Evolutionary conservation across 306 rosid species (phyloP), one percentile per base, ranked within the genome.

Genomic region (Argentina anserina): DNA sequence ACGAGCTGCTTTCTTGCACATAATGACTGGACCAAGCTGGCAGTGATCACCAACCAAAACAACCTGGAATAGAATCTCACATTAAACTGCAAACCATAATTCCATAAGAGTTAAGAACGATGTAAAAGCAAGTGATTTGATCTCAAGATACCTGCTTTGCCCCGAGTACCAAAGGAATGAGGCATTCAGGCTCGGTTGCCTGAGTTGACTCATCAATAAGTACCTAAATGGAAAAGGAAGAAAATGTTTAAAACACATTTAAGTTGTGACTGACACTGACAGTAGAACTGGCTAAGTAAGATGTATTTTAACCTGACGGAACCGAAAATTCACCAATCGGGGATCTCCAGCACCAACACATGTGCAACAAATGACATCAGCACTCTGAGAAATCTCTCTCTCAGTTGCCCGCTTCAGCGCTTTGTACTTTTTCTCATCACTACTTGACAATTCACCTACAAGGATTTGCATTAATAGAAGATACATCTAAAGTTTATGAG

Each of bases 291-390:
- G 63, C 29, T 53, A 64, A n/a, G 33, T n/a, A 73, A 50, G 52
- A 69, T 0, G 72, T 12, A 78, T 76, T 69, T 74, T 84, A 86
- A 95, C 99, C 99, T 95, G 99, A 72, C 99, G 99, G 68, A 90
- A 95, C 84, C 99, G 88, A 92, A 95, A 95, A 73, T 95, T 95
- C 41, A 97, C 87, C 58, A 95, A 84, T 49, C 99, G 89, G 56
- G 99, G 99, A 77, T 95, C 99, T 78, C 99, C 97, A 79, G 99
- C 97, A 63, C 99, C 99, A 79, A 87, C 97, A 84, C 99, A 95
- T 20, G 99, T 95, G 85, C 99, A 95, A 80, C 99, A 95, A 42
- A 95, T 95, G 76, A 95, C 99, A 87, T 95, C 99, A 65, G 99
- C 97, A 81, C 99, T 95, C 85, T 95, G 99, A 83, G 99, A 95